These are phyloP conservation scores for Exophiala aquamarina DNA, from an alignment of 2,329 filamentous ascomycete species.

Conservation along the genomic window DNA sequence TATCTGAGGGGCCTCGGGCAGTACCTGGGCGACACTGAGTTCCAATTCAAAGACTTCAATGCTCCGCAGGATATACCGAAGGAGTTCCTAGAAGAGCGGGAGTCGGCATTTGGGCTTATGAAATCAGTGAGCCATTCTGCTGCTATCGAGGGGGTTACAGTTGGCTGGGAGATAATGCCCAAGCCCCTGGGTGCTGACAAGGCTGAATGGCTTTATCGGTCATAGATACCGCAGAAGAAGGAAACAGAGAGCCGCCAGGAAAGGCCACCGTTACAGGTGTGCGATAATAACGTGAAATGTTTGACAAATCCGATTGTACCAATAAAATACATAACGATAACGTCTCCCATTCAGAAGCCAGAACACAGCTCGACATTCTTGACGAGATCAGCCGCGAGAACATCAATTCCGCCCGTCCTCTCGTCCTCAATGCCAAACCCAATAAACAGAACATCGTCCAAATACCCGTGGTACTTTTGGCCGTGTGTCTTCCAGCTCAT, in stretches of 20 bases:
- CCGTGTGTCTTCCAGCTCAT: slow-evolving; percentile 55
- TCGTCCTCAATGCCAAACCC: slow-evolving; percentile 59
- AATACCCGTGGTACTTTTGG: slow-evolving; percentile 55
- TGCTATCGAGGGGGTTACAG: slow-evolving; percentile 43
- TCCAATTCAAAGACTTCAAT: slow-evolving; percentile 38
- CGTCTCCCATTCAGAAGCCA: not conserved
- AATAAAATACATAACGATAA: no score
- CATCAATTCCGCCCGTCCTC: slow-evolving; percentile 51
- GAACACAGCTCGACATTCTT: slow-evolving; percentile 41
- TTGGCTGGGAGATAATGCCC: slow-evolving; percentile 55
- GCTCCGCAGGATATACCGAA: slow-evolving; percentile 33
- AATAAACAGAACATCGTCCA: slow-evolving; percentile 57
- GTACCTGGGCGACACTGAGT: slow-evolving; percentile 46
- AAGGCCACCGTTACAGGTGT: no score
- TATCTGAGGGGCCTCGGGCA: slow-evolving; percentile 58
- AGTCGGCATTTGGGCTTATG: slow-evolving; percentile 49
- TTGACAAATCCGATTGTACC: no score
- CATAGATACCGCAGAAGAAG: no score
- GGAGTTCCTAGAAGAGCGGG: slow-evolving; percentile 45
- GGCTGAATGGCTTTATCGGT: slow-evolving; percentile 9
- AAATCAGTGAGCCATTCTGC: slow-evolving; percentile 51
- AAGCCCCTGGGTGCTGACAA: slow-evolving; percentile 50
- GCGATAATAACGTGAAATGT: no score
- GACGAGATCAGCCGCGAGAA: slow-evolving; percentile 52
- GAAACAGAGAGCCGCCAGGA: no score